phyloP scores from a whole-genome alignment of 176 grass and related monocot genomes.

The Hyparrhenia diplandra region DNA sequence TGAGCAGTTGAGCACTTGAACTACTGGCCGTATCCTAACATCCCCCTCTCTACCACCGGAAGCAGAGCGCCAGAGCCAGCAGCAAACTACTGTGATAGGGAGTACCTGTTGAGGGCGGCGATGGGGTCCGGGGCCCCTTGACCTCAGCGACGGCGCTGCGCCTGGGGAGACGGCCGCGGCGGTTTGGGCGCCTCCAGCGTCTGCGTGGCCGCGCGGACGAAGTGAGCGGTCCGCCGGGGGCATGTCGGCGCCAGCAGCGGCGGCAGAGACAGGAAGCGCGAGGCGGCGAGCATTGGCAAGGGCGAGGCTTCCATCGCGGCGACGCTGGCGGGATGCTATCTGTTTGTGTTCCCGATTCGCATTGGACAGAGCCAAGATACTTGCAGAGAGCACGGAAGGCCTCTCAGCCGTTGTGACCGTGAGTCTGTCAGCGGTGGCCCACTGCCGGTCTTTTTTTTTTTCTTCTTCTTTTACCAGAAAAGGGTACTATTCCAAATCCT shows the following conservation, averaged over 20 bases:
- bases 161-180: constrained; percentile 40
- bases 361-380: no score
- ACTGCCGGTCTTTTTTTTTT: no score
- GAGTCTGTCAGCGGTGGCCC: no score
- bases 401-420: no score
- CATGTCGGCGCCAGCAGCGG: not conserved
- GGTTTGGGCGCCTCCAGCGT: constrained; percentile 27
- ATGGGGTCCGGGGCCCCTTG: constrained; percentile 42
- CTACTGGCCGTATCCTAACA: not conserved
- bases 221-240: not conserved
- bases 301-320: constrained; percentile 42
- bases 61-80: not conserved
- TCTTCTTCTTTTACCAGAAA: no score
- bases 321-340: not conserved
- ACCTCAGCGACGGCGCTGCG: constrained; percentile 64
- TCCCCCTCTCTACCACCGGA: not conserved
- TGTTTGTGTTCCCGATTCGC: not conserved
- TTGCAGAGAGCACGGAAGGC: not conserved
- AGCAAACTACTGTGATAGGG: not conserved
- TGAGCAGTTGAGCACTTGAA: not conserved
- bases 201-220: constrained; percentile 7
- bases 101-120: constrained; percentile 60
- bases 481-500: no score
- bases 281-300: constrained; percentile 32
- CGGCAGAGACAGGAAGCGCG: constrained; percentile 24